Percentiles rank a stretch among this genome's conserved stretches.
Evolutionary conservation across 768 basidiomycete genomes (phyloP).

Genomic region (Dictyophora rubrovolvata): DNA sequence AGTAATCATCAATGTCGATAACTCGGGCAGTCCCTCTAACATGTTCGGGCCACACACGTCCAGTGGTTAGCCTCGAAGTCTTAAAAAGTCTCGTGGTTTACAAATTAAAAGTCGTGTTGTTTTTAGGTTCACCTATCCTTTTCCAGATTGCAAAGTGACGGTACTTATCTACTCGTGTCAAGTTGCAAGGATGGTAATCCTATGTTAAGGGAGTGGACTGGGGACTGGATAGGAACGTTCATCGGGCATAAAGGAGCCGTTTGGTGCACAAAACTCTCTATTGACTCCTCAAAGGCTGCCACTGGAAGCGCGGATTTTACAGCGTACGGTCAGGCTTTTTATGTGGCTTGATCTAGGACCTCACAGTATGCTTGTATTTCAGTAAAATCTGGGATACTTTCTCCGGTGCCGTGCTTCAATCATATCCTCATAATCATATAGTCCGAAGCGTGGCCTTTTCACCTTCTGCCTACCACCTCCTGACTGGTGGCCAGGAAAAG

Average conservation of each 20-base stretch:
- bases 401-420: slow-evolving; percentile 76
- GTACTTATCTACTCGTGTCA: slow-evolving; percentile 82
- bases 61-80: not conserved
- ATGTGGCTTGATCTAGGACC: slow-evolving; percentile 7
- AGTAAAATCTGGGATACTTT: slow-evolving; percentile 97
- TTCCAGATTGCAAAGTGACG: slow-evolving; percentile 76
- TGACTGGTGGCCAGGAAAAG: slow-evolving; percentile 96
- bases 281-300: slow-evolving; percentile 76
- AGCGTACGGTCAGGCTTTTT: slow-evolving; percentile 50
- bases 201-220: slow-evolving; percentile 94
- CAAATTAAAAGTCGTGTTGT: not conserved
- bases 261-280: slow-evolving; percentile 88
- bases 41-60: slow-evolving; percentile 9
- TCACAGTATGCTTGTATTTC: slow-evolving; percentile 13
- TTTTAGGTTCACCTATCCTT: slow-evolving; percentile 65
- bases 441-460: slow-evolving; percentile 91
- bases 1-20: slow-evolving; percentile 9
- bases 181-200: slow-evolving; percentile 99
- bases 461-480: slow-evolving; percentile 52
- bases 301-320: slow-evolving; percentile 96
- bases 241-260: slow-evolving; percentile 91
- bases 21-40: slow-evolving; percentile 8
- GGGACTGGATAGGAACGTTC: slow-evolving; percentile 97
- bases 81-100: not conserved
- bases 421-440: slow-evolving; percentile 98